These are phyloP conservation scores for Russula lepida DNA, from an alignment of 768 basidiomycete genomes.

Conservation along the genomic window DNA sequence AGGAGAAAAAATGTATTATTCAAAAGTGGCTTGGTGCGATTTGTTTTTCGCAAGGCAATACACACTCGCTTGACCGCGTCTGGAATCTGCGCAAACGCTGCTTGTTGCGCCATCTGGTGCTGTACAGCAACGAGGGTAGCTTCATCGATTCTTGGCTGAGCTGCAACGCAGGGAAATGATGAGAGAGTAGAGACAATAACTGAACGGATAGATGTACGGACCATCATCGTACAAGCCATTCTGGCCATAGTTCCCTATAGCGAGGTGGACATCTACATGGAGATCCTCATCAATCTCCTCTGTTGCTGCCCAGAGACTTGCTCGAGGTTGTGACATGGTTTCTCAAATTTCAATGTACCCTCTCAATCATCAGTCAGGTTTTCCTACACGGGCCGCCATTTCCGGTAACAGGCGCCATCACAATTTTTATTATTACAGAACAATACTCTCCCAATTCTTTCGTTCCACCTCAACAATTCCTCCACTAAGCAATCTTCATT, in stretches of 20 bases:
- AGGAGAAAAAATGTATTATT: not conserved
- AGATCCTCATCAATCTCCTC: constrained; percentile 77
- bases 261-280: constrained; percentile 58
- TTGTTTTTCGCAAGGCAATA: constrained; percentile 13
- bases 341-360: not conserved
- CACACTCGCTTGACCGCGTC: constrained; percentile 82
- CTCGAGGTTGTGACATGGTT: constrained; percentile 54
- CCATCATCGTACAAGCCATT: constrained; percentile 62
- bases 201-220: constrained; percentile 22
- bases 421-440: too few relatives aligned
- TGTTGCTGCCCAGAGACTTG: constrained; percentile 65
- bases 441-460: too few relatives aligned
- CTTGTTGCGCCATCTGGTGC: constrained; percentile 77
- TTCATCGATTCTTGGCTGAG: constrained; percentile 62
- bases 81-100: constrained; percentile 74
- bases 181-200: not conserved
- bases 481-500: not conserved
- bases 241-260: constrained; percentile 63
- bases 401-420: not conserved
- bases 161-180: constrained; percentile 16
- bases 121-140: constrained; percentile 63
- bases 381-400: constrained; percentile 4
- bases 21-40: not conserved
- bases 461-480: too few relatives aligned
- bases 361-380: not conserved